Percentiles rank a stretch among this genome's conserved stretches.
phyloP scores from a whole-genome alignment of 495 filamentous ascomycete species.

The Annulohypoxylon stygium region DNA sequence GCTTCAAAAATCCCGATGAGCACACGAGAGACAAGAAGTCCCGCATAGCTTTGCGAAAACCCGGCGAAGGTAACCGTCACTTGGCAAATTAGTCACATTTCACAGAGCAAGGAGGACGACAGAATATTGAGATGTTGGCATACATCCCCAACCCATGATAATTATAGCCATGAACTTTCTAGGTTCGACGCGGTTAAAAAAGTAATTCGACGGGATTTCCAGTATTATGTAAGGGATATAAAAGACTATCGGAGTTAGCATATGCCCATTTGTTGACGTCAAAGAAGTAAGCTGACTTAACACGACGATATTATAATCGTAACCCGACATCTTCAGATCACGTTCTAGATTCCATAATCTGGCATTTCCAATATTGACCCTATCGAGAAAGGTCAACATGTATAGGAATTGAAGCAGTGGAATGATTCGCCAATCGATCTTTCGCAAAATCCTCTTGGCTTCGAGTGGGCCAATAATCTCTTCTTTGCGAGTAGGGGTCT shows the following conservation, averaged over 20 bases:
- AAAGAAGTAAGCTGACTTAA: background rate
- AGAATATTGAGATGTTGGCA: slow-evolving; percentile 2
- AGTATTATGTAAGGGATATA: slow-evolving; percentile 16
- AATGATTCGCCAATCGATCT: slow-evolving; percentile 19
- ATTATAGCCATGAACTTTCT: slow-evolving; percentile 9
- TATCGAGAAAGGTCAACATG: slow-evolving; percentile 15
- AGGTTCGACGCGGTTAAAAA: slow-evolving; percentile 12
- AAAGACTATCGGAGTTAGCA: slow-evolving; percentile 2
- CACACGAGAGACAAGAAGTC: background rate
- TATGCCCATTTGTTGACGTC: background rate
- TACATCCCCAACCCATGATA: slow-evolving; percentile 16
- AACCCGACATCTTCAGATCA: slow-evolving; percentile 19
- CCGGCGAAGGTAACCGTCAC: slow-evolving; percentile 15
- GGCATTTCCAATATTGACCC: slow-evolving; percentile 9
- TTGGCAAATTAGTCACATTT: background rate
- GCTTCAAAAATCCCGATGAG: slow-evolving; percentile 14
- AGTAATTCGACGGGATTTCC: slow-evolving; percentile 14
- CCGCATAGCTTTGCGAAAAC: slow-evolving; percentile 1
- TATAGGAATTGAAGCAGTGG: slow-evolving; percentile 16
- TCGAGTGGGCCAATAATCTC: background rate
- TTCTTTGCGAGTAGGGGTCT: slow-evolving; percentile 2
- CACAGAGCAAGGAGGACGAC: no score
- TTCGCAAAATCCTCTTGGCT: slow-evolving; percentile 8
- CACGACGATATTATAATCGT: slow-evolving; percentile 18
- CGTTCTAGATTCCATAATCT: slow-evolving; percentile 16